phyloP scores from a whole-genome alignment of 495 filamentous ascomycete species.

The Aspergillus steynii region DNA sequence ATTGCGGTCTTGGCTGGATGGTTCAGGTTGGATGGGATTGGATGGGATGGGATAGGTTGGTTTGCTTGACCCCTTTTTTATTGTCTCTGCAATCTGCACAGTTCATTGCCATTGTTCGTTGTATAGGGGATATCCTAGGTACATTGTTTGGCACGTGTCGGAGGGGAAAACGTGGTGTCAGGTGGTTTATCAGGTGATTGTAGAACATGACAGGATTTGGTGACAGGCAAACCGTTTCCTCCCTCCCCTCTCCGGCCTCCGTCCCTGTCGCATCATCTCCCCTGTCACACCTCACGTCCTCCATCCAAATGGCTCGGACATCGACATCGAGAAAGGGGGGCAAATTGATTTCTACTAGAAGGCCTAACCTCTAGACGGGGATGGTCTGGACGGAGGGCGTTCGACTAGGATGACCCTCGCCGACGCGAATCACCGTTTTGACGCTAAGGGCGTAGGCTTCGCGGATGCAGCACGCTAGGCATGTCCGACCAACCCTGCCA shows the following conservation, averaged over 20 bases:
- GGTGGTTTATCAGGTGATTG: neutral
- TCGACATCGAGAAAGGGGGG: no score
- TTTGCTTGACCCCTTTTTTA: neutral
- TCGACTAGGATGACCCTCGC: conserved; percentile 22
- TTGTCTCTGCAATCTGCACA: neutral
- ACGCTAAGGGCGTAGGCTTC: conserved; percentile 69
- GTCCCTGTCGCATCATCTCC: neutral
- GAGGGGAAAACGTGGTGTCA: neutral
- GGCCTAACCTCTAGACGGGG: neutral
- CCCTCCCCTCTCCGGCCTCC: neutral
- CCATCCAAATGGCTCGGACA: no score
- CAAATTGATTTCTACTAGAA: no score
- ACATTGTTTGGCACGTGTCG: neutral
- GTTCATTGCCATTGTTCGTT: neutral
- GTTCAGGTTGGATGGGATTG: neutral
- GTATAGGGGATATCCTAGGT: neutral
- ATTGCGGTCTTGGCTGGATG: neutral
- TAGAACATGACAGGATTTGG: neutral
- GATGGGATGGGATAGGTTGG: neutral
- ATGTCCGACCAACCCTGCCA: conserved; percentile 61
- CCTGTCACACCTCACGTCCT: neutral
- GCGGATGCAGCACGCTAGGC: conserved; percentile 66
- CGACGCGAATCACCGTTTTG: conserved; percentile 63
- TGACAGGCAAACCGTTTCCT: neutral
- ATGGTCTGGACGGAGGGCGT: conserved; percentile 10